Evolutionary conservation across 2,329 filamentous ascomycete genomes (phyloP).

Genomic region (Colletotrichum lentis): DNA sequence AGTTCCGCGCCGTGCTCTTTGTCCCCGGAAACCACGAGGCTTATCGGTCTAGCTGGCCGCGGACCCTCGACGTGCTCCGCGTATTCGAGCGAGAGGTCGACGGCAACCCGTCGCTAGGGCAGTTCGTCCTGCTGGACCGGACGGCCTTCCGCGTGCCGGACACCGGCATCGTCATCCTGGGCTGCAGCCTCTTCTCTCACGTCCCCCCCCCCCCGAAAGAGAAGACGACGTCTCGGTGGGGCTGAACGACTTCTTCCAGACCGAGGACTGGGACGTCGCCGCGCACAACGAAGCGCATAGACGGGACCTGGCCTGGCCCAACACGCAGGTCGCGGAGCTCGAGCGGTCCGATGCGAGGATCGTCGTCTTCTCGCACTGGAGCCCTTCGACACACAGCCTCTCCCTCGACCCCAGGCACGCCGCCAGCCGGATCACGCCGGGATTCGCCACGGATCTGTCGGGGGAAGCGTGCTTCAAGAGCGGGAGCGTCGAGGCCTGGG

Average conservation of each 20-base stretch:
- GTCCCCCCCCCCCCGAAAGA: slow-evolving; percentile 50
- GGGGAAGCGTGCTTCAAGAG: slow-evolving; percentile 50
- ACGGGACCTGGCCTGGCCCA: slow-evolving; percentile 55
- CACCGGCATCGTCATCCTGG: slow-evolving; percentile 45
- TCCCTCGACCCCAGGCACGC: slow-evolving; percentile 48
- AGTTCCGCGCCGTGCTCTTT: slow-evolving; percentile 60
- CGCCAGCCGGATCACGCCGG: slow-evolving; percentile 43
- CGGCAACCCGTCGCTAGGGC: no score
- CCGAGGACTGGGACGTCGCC: slow-evolving; percentile 50
- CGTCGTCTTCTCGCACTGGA: slow-evolving; percentile 55
- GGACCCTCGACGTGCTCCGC: slow-evolving; percentile 43
- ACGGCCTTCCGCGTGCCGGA: slow-evolving; percentile 41
- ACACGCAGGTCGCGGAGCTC: slow-evolving; percentile 46
- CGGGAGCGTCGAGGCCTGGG: slow-evolving; percentile 52
- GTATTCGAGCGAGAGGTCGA: slow-evolving; percentile 45
- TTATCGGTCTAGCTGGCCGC: slow-evolving; percentile 53
- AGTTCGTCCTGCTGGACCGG: slow-evolving; percentile 52
- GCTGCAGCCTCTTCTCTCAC: slow-evolving; percentile 58
- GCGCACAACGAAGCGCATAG: slow-evolving; percentile 50
- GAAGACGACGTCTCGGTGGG: slow-evolving; percentile 51
- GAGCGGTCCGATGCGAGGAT: slow-evolving; percentile 42
- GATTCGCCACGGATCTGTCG: slow-evolving; percentile 54
- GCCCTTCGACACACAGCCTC: slow-evolving; percentile 48
- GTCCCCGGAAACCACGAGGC: slow-evolving; percentile 66
- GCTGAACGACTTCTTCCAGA: slow-evolving; percentile 62